Evolutionary conservation across 768 basidiomycete genomes (phyloP), one percentile per base, ranked within the genome.

Genomic region (Russula olivacea): DNA sequence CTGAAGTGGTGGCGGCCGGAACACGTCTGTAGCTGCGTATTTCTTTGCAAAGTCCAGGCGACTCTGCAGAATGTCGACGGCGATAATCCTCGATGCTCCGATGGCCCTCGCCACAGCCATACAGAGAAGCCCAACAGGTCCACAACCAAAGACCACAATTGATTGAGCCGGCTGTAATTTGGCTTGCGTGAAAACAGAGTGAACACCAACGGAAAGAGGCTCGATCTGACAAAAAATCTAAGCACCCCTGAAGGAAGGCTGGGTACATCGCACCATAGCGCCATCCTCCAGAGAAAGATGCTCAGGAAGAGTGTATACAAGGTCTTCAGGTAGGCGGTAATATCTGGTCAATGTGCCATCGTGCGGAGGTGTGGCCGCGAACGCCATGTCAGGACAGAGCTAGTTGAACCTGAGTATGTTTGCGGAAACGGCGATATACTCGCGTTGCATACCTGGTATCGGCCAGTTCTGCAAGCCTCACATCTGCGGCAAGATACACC

Each of bases 101-200:
- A 96, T 79, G 3, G 95, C 94, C 72, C 89, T 94, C 8, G 96
- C 95, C n/a, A 93, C 92, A 8, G 92, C 94, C 89, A 95, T 92
- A 71, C 89, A 91, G 23, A 97, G 82, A 32, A 96, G 76, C n/a
- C 88, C 88, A 59, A 89, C 85, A 2, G 94, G 95, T 2, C 94
- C 92, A 65, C 87, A 94, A 34, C 95, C 95, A 69, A 94, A 94
- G 58, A 98, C 79, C 17, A 83, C 84, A 65, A 96, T 85, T 41
- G 84, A 85, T 71, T 93, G 85, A 69, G 84, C 85, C 41, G 89
- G 79, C 53, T 81, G 82, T 72, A 97, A 78, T 30, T 79, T 77
- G 21, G 87, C 94, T 34, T 94, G 78, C 67, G 81, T 90, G 57
- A 84, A 80, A 34, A 97, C 88, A 0, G 93, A 88, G 74, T 98